Base-by-base conservation (phyloP, 768 basidiomycete species). In the Boletus barrowsii region DNA sequence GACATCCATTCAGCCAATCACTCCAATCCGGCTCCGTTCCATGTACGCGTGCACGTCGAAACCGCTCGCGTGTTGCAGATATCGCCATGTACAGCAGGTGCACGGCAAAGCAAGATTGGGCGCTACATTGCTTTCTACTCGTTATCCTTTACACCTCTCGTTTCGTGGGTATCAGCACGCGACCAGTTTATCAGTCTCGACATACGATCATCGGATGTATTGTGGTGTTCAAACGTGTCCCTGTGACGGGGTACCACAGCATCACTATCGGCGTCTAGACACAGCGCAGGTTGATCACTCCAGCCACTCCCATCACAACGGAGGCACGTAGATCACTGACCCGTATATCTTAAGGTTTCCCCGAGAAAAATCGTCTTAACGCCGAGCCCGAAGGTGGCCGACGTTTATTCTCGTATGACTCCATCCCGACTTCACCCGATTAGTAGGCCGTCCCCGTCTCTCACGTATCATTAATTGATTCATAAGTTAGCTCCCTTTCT, bases 361-460 rank as follows among this genome's bases (percentile, higher is more conserved):
- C 18, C 37, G 30, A 45, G 39, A 26, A 20, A 22, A 8, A 3
- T 41, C 14, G 3, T 35, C 33, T 35, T 32, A 13, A n/a, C 4
- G n/a, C 32, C 40, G 32, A 22, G 24, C 8, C 33, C 44, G 14
- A 47, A 24, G 32, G 24, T 11, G 40, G 6, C 13, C n/a, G 8
- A 10, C 53, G 32, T 54, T 15, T 15, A 15, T 24, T 14, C 32
- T 32, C 18, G n/a, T 10, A 9, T 14, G 3, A 40, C 35, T 4
- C 32, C n/a, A 18, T 47, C 36, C 45, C 55, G 55, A 56, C 20
- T 57, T 22, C 30, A 29, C 46, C 54, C 54, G 54, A 24, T 13
- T 17, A 7, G 13, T 14, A 14, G 33, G 36, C 15, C 22, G 17
- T 33, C 39, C 3, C 39, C 3, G n/a, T 32, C 26, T 51, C 20